These are phyloP conservation scores for Dryas integrifolia DNA, from an alignment of 331 rosid genomes.

Conservation along the genomic window DNA sequence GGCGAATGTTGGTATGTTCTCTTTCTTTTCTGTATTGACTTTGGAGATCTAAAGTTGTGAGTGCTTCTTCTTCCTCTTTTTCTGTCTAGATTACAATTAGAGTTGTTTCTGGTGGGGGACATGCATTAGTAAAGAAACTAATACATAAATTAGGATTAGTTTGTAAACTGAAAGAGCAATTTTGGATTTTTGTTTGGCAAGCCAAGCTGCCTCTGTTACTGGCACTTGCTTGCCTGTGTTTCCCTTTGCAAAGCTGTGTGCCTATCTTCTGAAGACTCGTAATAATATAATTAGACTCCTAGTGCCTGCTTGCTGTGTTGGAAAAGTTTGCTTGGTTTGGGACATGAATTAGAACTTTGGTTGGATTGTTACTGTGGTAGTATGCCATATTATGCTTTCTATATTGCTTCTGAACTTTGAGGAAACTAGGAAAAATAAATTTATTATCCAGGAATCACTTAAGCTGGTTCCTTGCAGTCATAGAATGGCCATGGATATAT, in stretches of 20 bases:
- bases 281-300: background rate
- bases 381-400: background rate
- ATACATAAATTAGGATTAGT: background rate
- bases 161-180: background rate
- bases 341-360: background rate
- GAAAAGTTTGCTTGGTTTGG: background rate
- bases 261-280: background rate
- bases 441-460: background rate
- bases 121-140: background rate
- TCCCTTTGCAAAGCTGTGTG: no score
- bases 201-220: background rate
- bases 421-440: background rate
- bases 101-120: background rate
- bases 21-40: slow-evolving; percentile 5
- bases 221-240: background rate
- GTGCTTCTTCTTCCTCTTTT: background rate
- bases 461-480: background rate
- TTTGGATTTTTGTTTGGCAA: background rate
- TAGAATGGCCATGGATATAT: background rate
- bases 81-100: background rate
- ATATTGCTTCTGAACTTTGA: background rate
- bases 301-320: background rate
- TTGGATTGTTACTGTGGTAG: background rate
- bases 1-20: slow-evolving; percentile 46
- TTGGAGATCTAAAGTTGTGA: background rate